Conservation (phyloP, 208 protist genomes). For the Borovskyia barvae region DNA sequence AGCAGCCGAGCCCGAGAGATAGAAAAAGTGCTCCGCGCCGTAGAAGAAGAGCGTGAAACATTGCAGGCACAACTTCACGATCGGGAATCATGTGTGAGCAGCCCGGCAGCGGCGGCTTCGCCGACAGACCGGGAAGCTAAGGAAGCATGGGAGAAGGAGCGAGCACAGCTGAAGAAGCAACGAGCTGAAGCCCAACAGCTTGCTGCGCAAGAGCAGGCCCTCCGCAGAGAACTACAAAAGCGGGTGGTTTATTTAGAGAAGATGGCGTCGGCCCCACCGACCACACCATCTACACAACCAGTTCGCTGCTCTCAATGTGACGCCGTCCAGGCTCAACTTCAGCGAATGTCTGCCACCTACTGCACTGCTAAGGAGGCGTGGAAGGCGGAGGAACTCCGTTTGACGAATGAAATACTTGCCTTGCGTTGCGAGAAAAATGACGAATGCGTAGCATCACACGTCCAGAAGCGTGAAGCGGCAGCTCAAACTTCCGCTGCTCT, state of each 20-base stretch:
- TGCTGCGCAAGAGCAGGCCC: slow-evolving; percentile 31
- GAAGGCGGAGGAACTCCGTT: slow-evolving; percentile 24
- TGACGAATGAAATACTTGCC: slow-evolving; percentile 13
- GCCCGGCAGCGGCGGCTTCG: neutral
- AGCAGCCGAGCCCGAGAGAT: slow-evolving; percentile 10
- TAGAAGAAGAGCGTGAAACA: slow-evolving; percentile 40
- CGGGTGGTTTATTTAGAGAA: slow-evolving; percentile 32
- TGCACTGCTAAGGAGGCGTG: slow-evolving; percentile 2
- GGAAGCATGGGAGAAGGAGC: slow-evolving; percentile 30
- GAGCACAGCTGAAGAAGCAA: slow-evolving; percentile 35
- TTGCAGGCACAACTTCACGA: slow-evolving; percentile 24
- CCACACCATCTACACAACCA: neutral
- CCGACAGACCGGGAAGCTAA: neutral
- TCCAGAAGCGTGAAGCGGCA: too few relatives aligned
- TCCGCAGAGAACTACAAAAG: slow-evolving; percentile 18
- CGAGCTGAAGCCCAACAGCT: slow-evolving; percentile 34
- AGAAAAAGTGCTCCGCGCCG: slow-evolving; percentile 23
- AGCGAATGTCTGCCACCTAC: slow-evolving; percentile 11
- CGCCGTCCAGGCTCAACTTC: slow-evolving; percentile 12
- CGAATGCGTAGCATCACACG: too few relatives aligned
- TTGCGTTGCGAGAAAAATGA: too few relatives aligned
- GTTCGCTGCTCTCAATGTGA: slow-evolving; percentile 1
- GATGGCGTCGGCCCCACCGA: slow-evolving; percentile 7
- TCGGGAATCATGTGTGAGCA: slow-evolving; percentile 3
- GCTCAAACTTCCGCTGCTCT: neutral